Evolutionary conservation across 257 asterid genomes (phyloP).

Genomic region (Petunia axillaris): DNA sequence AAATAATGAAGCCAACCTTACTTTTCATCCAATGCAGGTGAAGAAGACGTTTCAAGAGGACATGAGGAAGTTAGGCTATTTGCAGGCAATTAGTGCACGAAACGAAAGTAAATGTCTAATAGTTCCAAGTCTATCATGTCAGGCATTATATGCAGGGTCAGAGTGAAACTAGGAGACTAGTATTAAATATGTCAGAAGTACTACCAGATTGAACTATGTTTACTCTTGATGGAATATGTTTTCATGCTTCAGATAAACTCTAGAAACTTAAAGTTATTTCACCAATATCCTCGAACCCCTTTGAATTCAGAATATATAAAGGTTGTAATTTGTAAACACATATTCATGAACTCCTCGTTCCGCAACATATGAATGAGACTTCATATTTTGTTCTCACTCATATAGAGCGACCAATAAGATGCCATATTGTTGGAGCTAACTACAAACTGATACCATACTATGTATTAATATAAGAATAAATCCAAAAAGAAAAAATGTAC

Average conservation of each 20-base stretch:
- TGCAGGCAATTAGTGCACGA: too few relatives aligned
- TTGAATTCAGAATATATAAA: not conserved
- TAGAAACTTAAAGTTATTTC: constrained; percentile 13
- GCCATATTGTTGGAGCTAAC: not conserved
- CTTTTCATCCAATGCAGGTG: not conserved
- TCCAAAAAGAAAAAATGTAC: constrained; percentile 33
- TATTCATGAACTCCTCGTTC: not conserved
- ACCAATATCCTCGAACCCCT: not conserved
- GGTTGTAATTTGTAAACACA: too few relatives aligned
- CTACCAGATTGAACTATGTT: not conserved
- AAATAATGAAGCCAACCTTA: constrained; percentile 13
- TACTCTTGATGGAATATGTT: constrained; percentile 4
- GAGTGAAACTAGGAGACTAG: not conserved
- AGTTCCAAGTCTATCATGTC: too few relatives aligned
- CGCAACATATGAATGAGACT: constrained; percentile 2
- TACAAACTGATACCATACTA: not conserved
- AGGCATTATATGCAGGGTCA: not conserved
- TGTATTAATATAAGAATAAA: not conserved
- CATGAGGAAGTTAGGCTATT: too few relatives aligned
- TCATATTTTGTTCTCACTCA: constrained; percentile 4
- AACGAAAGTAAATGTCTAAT: too few relatives aligned
- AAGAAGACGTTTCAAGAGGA: not conserved
- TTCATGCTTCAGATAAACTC: constrained; percentile 9
- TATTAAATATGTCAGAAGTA: not conserved
- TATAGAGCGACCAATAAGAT: constrained; percentile 15